Evolutionary conservation across 306 rosid species (phyloP).

Genomic region (Medicago ruthenica): DNA sequence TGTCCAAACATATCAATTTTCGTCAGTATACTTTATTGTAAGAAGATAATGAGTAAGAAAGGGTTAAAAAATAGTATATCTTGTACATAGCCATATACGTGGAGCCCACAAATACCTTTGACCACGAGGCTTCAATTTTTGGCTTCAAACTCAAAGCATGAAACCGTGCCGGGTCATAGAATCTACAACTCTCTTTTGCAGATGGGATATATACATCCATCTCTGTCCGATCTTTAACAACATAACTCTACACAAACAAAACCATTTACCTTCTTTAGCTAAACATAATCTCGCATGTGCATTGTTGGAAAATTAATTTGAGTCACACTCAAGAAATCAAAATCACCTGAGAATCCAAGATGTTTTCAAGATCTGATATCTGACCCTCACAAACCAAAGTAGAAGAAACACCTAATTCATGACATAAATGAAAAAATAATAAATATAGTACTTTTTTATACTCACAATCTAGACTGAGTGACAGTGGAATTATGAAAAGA

Average conservation of each 20-base stretch:
- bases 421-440: conserved; percentile 30
- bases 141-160: conserved; percentile 62
- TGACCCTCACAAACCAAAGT: conserved; percentile 70
- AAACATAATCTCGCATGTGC: conserved; percentile 30
- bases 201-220: conserved; percentile 63
- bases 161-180: conserved; percentile 59
- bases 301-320: conserved; percentile 19
- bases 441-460: conserved; percentile 9
- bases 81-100: conserved; percentile 15
- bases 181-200: conserved; percentile 67
- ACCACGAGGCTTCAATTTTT: conserved; percentile 74
- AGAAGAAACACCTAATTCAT: conserved; percentile 72
- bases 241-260: conserved; percentile 61
- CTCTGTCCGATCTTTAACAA: conserved; percentile 72
- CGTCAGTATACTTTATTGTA: conserved; percentile 33
- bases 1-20: conserved; percentile 52
- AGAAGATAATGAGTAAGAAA: conserved; percentile 19
- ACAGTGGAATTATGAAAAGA: conserved; percentile 14
- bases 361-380: conserved; percentile 76
- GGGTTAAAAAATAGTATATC: conserved; percentile 7
- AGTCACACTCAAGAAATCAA: conserved; percentile 24
- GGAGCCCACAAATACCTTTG: conserved; percentile 61
- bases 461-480: conserved; percentile 15
- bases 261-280: conserved; percentile 30
- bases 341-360: conserved; percentile 78